These are phyloP conservation scores for Jacaranda mimosifolia DNA, from an alignment of 257 asterid genomes.

Conservation along the genomic window DNA sequence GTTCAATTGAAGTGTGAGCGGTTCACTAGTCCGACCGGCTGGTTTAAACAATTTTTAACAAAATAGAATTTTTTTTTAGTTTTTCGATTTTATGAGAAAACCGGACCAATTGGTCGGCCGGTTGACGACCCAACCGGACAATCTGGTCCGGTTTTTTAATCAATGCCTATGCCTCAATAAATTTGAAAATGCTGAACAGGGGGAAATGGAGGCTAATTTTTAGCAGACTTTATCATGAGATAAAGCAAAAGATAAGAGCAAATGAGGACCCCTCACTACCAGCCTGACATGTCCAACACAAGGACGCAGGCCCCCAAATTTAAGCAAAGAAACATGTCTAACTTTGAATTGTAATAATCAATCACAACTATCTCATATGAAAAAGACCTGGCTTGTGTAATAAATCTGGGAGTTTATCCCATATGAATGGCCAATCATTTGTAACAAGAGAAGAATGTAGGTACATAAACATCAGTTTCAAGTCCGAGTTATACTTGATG, in stretches of 20 bases:
- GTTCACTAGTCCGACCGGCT: no score
- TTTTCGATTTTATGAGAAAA: no score
- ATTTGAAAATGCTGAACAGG: no score
- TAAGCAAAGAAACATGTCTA: conserved; percentile 17
- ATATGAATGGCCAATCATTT: conserved; percentile 1
- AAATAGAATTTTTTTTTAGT: no score
- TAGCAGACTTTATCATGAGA: conserved; percentile 19
- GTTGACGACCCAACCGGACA: no score
- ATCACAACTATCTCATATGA: background rate
- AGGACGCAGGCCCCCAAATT: conserved; percentile 7
- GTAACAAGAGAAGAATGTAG: conserved; percentile 3
- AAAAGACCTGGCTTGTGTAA: conserved; percentile 1
- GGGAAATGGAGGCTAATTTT: no score
- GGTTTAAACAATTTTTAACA: no score
- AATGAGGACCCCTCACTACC: background rate
- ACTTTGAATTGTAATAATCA: conserved; percentile 32
- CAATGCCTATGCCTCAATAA: no score
- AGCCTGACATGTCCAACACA: conserved; percentile 12
- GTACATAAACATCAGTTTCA: background rate
- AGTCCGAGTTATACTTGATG: background rate
- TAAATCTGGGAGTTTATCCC: background rate
- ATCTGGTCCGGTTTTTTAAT: no score
- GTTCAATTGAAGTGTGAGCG: no score
- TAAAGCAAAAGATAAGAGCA: conserved; percentile 5
- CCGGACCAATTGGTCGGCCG: no score